Evolutionary conservation across 768 basidiomycete species (phyloP), one percentile per base, ranked within the genome.

Genomic region (Rubroboletus satanas): DNA sequence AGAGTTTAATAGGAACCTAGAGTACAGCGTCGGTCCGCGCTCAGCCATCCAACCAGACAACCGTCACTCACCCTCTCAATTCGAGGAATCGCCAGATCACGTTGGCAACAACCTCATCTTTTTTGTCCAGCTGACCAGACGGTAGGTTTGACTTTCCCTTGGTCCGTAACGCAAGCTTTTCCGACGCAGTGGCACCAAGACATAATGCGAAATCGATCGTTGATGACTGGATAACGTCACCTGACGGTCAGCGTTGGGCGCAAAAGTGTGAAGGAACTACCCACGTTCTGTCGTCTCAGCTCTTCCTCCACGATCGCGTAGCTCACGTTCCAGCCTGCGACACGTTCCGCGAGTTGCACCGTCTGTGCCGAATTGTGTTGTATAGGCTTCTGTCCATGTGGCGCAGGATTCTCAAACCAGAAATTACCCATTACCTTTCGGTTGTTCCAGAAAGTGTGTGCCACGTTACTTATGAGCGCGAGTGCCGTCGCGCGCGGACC

Each of bases 11-110:
- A 97, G 79, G 80, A 98, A 97, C 61, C 95, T 97, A 65, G 55
- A 51, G 51, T 52, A 18, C 42, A 57, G 57, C 45, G 32, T 61
- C 51, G 42, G 60, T 53, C 15, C 58, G 33, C 23, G 52, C 17
- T 36, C 35, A 32, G 17, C 35, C 10, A 45, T 35, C 48, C 52
- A 45, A n/a, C 55, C n/a, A 8, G 58, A 59, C 45, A 15, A 45
- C 18, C 7, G 26, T 37, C 53, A 59, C 54, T 68, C 72, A 96
- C 95, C 94, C 93, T 72, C 97, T 79, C 54, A 98, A 76, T 71
- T 98, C 96, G 52, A 99, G 81, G 82, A 98, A 98, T 50, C 96
- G 84, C 95, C 95, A 98, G 52, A 99, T 90, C 28, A 96, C 94
- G 67, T 99, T 99, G 8, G 95, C 95, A 4, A 99, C 97, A 0